Base-by-base conservation (phyloP, 306 rosid genomes). In the Lathyrus sativus region DNA sequence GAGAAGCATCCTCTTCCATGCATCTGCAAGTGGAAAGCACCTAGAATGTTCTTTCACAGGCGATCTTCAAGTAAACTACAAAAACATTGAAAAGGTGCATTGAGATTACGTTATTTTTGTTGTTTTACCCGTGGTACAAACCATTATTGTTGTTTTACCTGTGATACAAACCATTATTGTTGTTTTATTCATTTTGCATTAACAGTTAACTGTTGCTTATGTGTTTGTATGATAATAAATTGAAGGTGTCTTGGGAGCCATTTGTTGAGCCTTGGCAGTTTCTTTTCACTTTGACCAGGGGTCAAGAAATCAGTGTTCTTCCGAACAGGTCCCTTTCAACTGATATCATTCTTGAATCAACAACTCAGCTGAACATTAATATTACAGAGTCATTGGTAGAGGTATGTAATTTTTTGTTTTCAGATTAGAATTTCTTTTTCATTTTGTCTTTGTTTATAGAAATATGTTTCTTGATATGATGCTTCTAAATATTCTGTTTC, bases 251-350 rank as follows among this genome's bases (percentile, higher is more conserved):
- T 37, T 93, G 97, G 98, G 98, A 93, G 83, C 93, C 97, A 43
- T 90, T 90, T 77, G 63, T 93, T 22, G 98, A 90, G 81, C 95
- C 98, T 80, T 93, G 98, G 98, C 79, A 83, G 75, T 88, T 90
- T 73, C 84, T 77, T 41, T 77, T 88, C 43, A 75, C 76, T 68
- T 60, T 90, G 50, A 73, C 79, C 38, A 75, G 90, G 76, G 85
- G 85, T 69, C 85, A 85, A 75, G 93, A 90, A 77, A 83, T 72
- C 74, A 74, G 78, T 79, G 78, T 79, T 67, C 70, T 85, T 68
- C 79, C 85, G 56, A 88, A 80, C 74, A 81, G 86, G 84, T 82
- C 93, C 29, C 43, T 79, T 37, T 58, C 79, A 72, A 93, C 93
- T n/a, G 90, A 86, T 58, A 74, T 93, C 44, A 45, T 63, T 72